A percentile compares a stretch with the other conserved stretches of the same genome.
Evolutionary conservation across 306 rosid species (phyloP).

Genomic region (Lagenaria siceraria): DNA sequence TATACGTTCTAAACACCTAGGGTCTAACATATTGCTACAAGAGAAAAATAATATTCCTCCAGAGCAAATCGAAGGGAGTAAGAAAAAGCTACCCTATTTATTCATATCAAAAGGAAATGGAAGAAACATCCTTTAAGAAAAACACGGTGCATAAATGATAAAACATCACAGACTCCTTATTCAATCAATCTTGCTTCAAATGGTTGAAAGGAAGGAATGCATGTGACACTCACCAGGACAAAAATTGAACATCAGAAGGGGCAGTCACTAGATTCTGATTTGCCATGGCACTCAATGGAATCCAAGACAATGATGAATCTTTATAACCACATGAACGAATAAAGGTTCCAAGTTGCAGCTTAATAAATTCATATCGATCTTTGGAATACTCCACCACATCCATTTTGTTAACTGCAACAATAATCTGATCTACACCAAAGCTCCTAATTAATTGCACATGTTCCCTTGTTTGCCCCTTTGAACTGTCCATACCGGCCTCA

Average conservation of each 20-base stretch:
- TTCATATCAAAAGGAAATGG: background rate
- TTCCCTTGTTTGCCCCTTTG: constrained; percentile 89
- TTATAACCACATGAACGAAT: constrained; percentile 79
- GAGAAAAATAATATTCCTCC: background rate
- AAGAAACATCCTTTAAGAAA: background rate
- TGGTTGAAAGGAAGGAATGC: background rate
- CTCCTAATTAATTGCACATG: constrained; percentile 94
- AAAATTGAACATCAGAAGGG: constrained; percentile 56
- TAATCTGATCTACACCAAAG: constrained; percentile 89
- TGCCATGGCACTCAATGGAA: constrained; percentile 83
- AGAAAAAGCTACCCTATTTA: background rate
- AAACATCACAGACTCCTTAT: background rate
- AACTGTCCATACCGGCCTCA: constrained; percentile 81
- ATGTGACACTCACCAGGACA: constrained; percentile 51
- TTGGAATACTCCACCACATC: constrained; percentile 73
- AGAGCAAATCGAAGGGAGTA: background rate
- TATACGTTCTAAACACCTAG: too few species aligned
- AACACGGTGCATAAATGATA: background rate
- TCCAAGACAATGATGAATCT: constrained; percentile 64
- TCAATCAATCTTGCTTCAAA: background rate
- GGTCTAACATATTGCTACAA: background rate
- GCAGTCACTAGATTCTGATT: constrained; percentile 86
- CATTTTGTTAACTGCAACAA: constrained; percentile 89
- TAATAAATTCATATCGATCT: constrained; percentile 77
- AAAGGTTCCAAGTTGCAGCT: constrained; percentile 56